Evolutionary conservation across 495 filamentous ascomycete genomes (phyloP).

Genomic region (Aspergillus bridgeri): DNA sequence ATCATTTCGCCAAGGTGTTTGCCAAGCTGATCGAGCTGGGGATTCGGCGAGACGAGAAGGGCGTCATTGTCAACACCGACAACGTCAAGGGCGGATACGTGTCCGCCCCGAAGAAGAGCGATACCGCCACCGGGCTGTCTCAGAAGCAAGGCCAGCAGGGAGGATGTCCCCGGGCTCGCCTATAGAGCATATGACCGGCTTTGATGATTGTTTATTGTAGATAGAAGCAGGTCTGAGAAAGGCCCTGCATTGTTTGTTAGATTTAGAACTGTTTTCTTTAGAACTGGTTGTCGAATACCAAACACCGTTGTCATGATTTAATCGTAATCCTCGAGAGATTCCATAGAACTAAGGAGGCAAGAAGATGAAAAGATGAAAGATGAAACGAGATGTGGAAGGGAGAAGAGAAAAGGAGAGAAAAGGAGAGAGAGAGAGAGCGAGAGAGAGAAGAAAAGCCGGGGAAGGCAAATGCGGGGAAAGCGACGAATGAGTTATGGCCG

Average conservation of each 20-base stretch:
- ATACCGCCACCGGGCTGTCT: slow-evolving; percentile 37
- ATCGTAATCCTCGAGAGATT: too few relatives aligned
- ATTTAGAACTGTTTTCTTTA: background rate
- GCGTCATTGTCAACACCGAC: slow-evolving; percentile 48
- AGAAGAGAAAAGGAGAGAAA: background rate
- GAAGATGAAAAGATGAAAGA: background rate
- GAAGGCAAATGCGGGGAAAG: slow-evolving; percentile 24
- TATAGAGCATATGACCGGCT: background rate
- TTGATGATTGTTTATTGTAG: background rate
- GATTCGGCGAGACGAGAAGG: slow-evolving; percentile 51
- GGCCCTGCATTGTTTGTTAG: background rate
- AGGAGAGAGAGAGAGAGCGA: slow-evolving; percentile 5
- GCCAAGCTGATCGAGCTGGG: slow-evolving; percentile 61
- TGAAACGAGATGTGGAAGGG: background rate
- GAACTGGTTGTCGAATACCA: too few relatives aligned
- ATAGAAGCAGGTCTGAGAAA: background rate
- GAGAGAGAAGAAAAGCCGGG: slow-evolving; percentile 3
- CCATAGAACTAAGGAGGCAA: too few relatives aligned
- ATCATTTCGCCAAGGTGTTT: slow-evolving; percentile 57
- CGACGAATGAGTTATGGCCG: background rate
- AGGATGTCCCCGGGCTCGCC: slow-evolving; percentile 1
- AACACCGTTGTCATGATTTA: background rate
- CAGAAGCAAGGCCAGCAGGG: slow-evolving; percentile 4
- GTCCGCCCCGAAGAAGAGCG: slow-evolving; percentile 58
- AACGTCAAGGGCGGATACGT: slow-evolving; percentile 52